Evolutionary conservation across 768 basidiomycete genomes (phyloP), one percentile per base, ranked within the genome.

Genomic region (Pleurotus ostreatus): DNA sequence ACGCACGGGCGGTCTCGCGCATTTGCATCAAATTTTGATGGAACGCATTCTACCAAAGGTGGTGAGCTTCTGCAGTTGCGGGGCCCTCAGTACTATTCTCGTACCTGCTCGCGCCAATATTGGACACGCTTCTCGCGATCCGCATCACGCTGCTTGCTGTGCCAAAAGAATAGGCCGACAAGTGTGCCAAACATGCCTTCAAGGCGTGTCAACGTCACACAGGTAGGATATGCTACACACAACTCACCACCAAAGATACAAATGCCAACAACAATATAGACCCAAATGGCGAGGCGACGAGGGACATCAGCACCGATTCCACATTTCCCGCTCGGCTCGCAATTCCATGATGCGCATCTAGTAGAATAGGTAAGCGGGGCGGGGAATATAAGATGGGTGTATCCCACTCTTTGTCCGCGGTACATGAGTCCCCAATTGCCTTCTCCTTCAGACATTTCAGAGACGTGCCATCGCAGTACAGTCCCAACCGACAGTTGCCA

Each of bases 81-180:
- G n/a, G 22, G 15, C 22, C 13, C 7, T 13, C n/a, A 51, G 30
- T 9, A 9, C 13, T 16, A 20, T 12, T 41, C n/a, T 58, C 62
- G 49, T 60, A 84, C 87, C 78, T 92, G 92, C 74, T 94, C 92
- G 61, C 86, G 85, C 87, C 92, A 94, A 71, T 94, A 94, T 66
- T 92, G 90, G 43, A 85, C 73, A 61, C 92, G 86, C 70, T 88
- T 92, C 72, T 89, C 86, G 46, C 89, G 86, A 63, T 94, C 91
- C 57, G 75, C 70, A 41, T 85, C 85, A 61, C 92, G 83, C 60
- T 88, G 81, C 61, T 83, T 81, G 39, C 85, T 74, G 63, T 94
- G 92, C 5, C 88, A 62, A 62, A 85, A 75, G 72, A 82, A 93
- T 37, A 95, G 74, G 3, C 79, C 78, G 52, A 82, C 70, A 41